Base-by-base conservation (phyloP, 495 filamentous ascomycete species). In the Lichenothelia convexa region DNA sequence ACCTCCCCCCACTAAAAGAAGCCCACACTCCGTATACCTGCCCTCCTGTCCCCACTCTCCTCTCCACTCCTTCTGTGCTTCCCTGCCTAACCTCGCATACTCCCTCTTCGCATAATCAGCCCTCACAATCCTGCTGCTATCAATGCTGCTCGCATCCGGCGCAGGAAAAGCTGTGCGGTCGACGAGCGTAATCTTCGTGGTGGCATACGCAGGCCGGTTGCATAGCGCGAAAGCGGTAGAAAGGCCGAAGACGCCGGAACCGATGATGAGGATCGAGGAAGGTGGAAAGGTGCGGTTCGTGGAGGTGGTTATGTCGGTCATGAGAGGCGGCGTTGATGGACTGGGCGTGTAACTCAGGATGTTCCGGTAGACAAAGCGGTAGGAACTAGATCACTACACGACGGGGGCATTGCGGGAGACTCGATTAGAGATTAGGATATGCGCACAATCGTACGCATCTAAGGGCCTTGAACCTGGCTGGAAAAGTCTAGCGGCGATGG, bases 61-160 rank as follows among this genome's bases (percentile, higher is more conserved):
- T 12, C 83, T 70, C 87, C 87, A 95, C 49, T 62, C 58, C 15
- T 55, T 47, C 35, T 79, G 78, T 3, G 83, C 85, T 5, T 64
- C 53, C 1, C 67, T 58, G 4, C 71, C 79, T 31, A 94, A 73
- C 6, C 59, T 53, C 8, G 78, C 64, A 53, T 94, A 93, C 2
- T 66, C 68, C 2, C 68, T 57, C 50, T 81, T 67, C 2, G 73
- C 65, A 52, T 93, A 93, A 60, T 93, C 85, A 24, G 83, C 61
- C 18, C 86, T 68, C 40, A 94, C 41, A 42, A 51, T 45, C 8
- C 57, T 55, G 29, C 49, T 54, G 32, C 43, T 38, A 39, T 60
- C 57, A 32, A 58, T 53, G 35, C 38, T 45, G 5, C 51, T 26
- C 2, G 37, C 49, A 36, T 54, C 53, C 2, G 49, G 37, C 19